Base-by-base conservation (phyloP, 2,329 filamentous ascomycete genomes). In the Cordyceps farinosa region DNA sequence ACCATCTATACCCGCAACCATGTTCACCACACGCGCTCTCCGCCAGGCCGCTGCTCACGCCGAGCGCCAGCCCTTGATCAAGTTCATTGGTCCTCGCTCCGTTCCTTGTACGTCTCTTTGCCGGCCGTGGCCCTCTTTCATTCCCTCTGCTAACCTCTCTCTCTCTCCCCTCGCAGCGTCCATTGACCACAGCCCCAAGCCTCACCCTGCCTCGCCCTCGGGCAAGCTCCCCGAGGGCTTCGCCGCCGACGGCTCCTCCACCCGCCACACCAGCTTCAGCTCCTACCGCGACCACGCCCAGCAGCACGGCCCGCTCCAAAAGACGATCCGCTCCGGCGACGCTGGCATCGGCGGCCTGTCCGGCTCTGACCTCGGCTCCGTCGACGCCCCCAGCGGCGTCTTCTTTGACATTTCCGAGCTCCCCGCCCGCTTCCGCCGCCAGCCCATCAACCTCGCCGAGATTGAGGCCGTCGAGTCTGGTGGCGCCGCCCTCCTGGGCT, bases 391-490 rank as follows among this genome's bases (percentile, higher is more conserved):
- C 65, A 78, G 86, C 71, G 94, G 94, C 69, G 80, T 91, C 75
- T 92, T 84, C 77, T 97, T 97, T 74, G 95, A 98, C 77, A 87
- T 92, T 70, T 90, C 87, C 69, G 90, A 99, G 79, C 87, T 99
- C 30, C 94, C 95, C 22, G 75, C 82, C 66, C 87, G 94, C 70
- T 99, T 97, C 85, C 87, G 88, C 72, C 85, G 92, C 67, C 80
- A 85, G 55, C 84, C 87, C 13, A 90, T 93, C 78, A 88, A 85
- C 44, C 78, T 88, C 69, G 87, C 88, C 50, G 95, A 99, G 84
- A 99, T 99, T 65, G 95, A 98, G 77, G 93, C 92, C 29, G 85
- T 99, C 72, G 92, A 97, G 85, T 95, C 91, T 62, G 95, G 93
- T 62, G 95, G 95, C 63, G 95, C 94, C 40, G 78, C 83, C 42